phyloP scores from a whole-genome alignment of 2,329 filamentous ascomycete genomes.

The Microascus cirrosus region DNA sequence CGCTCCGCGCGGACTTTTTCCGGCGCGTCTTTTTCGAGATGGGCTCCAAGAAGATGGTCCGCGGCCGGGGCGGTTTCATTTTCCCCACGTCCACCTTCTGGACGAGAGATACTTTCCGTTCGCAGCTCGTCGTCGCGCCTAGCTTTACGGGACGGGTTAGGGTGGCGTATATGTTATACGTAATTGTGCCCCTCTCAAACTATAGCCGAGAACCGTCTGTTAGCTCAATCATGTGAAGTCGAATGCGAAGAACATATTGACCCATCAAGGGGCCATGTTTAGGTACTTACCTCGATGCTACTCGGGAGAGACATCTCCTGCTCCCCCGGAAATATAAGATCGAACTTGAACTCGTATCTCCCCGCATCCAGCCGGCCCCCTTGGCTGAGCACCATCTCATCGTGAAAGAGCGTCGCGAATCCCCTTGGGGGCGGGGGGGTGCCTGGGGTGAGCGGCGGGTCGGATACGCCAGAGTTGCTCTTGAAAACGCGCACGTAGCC shows the following conservation, averaged over 20 bases:
- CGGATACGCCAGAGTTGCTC: conserved; percentile 43
- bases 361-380: conserved; percentile 65
- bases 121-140: conserved; percentile 66
- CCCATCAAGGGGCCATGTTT: background rate
- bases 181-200: conserved; percentile 92
- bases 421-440: conserved; percentile 36
- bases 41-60: conserved; percentile 79
- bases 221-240: background rate
- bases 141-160: conserved; percentile 83
- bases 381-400: conserved; percentile 68
- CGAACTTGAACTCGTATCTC: conserved; percentile 70
- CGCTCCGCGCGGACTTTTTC: conserved; percentile 29
- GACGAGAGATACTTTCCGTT: conserved; percentile 67
- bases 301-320: conserved; percentile 62
- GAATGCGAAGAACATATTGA: background rate
- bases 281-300: conserved; percentile 74
- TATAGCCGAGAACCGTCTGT: conserved; percentile 22
- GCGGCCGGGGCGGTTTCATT: conserved; percentile 62
- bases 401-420: conserved; percentile 70
- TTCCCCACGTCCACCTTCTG: conserved; percentile 79
- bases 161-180: conserved; percentile 83
- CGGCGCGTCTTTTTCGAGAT: conserved; percentile 60
- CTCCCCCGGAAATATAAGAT: conserved; percentile 53
- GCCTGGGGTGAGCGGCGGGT: conserved; percentile 28
- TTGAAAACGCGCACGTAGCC: conserved; percentile 74